phyloP scores from a whole-genome alignment of 345 rosid genomes.

The Pistacia integerrima region DNA sequence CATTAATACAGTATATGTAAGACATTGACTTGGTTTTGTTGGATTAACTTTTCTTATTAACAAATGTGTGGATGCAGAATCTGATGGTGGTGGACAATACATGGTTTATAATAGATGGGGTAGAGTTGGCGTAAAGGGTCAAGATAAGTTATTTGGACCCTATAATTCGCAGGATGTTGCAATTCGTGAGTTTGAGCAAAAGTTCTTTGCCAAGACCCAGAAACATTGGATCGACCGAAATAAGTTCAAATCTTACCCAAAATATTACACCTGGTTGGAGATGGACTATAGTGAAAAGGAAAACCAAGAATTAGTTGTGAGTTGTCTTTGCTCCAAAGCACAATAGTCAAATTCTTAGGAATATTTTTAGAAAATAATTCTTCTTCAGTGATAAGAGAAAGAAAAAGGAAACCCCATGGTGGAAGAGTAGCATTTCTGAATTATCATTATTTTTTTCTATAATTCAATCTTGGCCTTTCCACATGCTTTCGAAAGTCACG shows the following conservation, averaged over 20 bases:
- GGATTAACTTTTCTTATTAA: too few relatives aligned
- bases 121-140: constrained; percentile 89
- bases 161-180: constrained; percentile 54
- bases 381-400: not conserved
- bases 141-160: constrained; percentile 72
- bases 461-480: not conserved
- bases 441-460: not conserved
- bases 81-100: constrained; percentile 64
- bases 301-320: constrained; percentile 51
- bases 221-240: constrained; percentile 64
- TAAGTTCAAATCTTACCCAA: constrained; percentile 56
- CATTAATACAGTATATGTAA: not conserved
- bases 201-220: constrained; percentile 70
- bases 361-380: constrained; percentile 13
- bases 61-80: constrained; percentile 52
- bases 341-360: not conserved
- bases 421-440: not conserved
- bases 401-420: not conserved
- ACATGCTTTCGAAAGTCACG: not conserved
- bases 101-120: constrained; percentile 86
- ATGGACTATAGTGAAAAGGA: constrained; percentile 73
- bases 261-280: constrained; percentile 71
- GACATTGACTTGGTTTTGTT: constrained; percentile 5
- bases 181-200: constrained; percentile 51
- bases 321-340: constrained; percentile 27